These are phyloP conservation scores for Aspergillus alliaceus DNA, from an alignment of 2,329 filamentous ascomycete species.

Conservation along the genomic window DNA sequence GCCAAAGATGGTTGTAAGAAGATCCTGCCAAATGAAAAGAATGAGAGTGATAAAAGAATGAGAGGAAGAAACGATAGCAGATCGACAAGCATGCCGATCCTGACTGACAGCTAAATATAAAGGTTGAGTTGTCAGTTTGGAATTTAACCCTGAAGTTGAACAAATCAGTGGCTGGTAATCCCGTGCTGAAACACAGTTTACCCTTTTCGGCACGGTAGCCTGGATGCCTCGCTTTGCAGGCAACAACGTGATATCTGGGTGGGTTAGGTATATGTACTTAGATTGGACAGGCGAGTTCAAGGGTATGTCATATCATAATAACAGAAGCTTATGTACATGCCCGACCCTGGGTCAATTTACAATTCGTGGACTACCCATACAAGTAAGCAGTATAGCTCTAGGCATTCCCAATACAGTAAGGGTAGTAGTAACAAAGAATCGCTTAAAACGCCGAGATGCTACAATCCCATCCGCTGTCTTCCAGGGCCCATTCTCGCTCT, in stretches of 20 bases:
- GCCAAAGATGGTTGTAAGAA: neutral
- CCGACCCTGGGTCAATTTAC: too few relatives aligned
- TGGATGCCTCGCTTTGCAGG: neutral
- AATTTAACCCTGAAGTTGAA: neutral
- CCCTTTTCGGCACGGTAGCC: neutral
- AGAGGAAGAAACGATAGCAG: neutral
- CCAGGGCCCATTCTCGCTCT: too few relatives aligned
- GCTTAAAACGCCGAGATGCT: too few relatives aligned
- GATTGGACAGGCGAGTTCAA: too few relatives aligned
- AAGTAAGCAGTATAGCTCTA: too few relatives aligned
- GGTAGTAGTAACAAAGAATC: too few relatives aligned
- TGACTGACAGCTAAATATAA: neutral
- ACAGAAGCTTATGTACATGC: too few relatives aligned
- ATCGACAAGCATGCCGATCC: neutral
- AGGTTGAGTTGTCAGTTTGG: neutral
- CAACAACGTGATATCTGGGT: neutral
- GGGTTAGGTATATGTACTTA: too few relatives aligned
- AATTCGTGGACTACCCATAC: too few relatives aligned
- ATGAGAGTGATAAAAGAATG: neutral
- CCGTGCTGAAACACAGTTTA: neutral
- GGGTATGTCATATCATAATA: too few relatives aligned
- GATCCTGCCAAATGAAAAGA: neutral
- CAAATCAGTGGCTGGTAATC: slow-evolving; percentile 1
- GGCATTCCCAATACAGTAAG: too few relatives aligned
- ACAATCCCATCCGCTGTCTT: too few relatives aligned